A percentile compares a stretch with the other conserved stretches of the same genome.
Evolutionary conservation across 495 filamentous ascomycete genomes (phyloP).

Genomic region (Neurospora pannonica): DNA sequence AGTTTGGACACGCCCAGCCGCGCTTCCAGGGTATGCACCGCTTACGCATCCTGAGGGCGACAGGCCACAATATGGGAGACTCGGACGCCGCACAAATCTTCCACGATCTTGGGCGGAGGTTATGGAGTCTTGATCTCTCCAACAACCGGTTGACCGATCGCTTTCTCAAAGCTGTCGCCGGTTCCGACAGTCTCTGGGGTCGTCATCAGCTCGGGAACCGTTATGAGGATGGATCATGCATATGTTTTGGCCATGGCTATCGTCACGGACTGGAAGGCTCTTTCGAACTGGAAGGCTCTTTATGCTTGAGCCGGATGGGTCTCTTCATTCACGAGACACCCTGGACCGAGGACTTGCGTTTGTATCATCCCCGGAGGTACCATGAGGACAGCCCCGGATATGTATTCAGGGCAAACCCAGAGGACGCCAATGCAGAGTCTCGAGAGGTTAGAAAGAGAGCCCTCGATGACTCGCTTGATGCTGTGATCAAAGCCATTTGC

Average conservation of each 20-base stretch:
- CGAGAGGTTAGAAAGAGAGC: background rate
- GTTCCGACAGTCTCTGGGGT: too few relatives aligned
- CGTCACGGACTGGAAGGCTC: background rate
- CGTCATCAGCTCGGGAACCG: background rate
- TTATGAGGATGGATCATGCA: background rate
- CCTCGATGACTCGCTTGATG: background rate
- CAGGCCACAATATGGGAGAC: slow-evolving; percentile 30
- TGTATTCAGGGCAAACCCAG: background rate
- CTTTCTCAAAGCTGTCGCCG: slow-evolving; percentile 13
- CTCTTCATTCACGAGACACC: background rate
- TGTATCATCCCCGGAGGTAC: background rate
- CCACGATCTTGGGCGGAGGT: slow-evolving; percentile 17
- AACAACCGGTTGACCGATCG: slow-evolving; percentile 30
- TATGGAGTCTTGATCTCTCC: slow-evolving; percentile 40
- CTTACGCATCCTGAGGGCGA: slow-evolving; percentile 32
- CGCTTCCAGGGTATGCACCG: slow-evolving; percentile 11
- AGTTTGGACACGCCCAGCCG: slow-evolving; percentile 4
- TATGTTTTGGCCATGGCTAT: background rate
- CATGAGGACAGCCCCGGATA: background rate
- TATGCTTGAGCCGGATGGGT: background rate
- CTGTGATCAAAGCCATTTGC: background rate
- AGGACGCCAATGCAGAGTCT: background rate
- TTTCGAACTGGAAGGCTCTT: background rate
- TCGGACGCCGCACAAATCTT: slow-evolving; percentile 18
- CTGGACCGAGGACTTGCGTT: background rate